Evolutionary conservation across 495 filamentous ascomycete species (phyloP).

Genomic region (Lasiosphaeria miniovina): DNA sequence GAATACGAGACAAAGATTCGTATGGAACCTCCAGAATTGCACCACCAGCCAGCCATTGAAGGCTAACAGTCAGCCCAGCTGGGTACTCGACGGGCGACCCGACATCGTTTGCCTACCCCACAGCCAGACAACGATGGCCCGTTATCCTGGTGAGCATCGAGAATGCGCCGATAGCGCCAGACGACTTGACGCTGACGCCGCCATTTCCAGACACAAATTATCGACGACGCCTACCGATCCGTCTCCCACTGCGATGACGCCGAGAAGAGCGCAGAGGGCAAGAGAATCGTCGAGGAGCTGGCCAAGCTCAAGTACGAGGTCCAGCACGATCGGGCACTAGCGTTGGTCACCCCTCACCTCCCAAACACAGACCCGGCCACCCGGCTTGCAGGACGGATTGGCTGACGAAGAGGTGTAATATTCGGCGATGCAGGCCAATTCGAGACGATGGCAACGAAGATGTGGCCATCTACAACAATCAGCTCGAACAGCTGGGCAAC

Average conservation of each 20-base stretch:
- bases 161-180: not conserved
- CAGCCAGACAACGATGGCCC: constrained; percentile 85
- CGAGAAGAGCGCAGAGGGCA: constrained; percentile 73
- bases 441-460: constrained; percentile 77
- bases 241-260: constrained; percentile 58
- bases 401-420: not conserved
- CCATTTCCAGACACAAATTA: constrained; percentile 74
- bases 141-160: constrained; percentile 70
- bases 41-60: not conserved
- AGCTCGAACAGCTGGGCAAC: constrained; percentile 70
- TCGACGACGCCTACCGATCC: constrained; percentile 86
- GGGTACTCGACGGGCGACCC: constrained; percentile 74
- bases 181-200: not conserved
- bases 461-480: constrained; percentile 78
- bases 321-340: constrained; percentile 82
- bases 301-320: constrained; percentile 91
- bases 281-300: constrained; percentile 75
- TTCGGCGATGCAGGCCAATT: constrained; percentile 57
- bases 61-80: constrained; percentile 46
- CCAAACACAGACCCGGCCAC: not conserved
- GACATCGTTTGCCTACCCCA: constrained; percentile 81
- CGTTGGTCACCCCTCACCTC: constrained; percentile 50
- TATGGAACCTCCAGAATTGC: constrained; percentile 31
- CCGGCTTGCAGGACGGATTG: too few relatives aligned
- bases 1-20: constrained; percentile 62